Conservation (phyloP, 2,329 filamentous ascomycete species). For the Verticillium tricorpus region DNA sequence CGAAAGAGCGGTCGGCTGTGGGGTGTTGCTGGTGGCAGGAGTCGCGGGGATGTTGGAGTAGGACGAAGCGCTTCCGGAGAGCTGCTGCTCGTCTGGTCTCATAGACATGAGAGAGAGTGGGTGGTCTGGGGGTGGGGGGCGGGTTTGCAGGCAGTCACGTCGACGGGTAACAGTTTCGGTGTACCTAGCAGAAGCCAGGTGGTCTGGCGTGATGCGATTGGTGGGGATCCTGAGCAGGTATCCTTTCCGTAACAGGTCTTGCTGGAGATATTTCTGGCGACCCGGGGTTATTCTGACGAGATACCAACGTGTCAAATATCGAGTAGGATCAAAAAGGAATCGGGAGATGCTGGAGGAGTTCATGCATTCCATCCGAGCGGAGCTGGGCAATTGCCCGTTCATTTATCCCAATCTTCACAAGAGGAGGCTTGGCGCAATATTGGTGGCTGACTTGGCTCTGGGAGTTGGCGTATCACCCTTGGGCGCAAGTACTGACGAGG, state of each 20-base stretch:
- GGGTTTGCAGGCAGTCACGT: neutral
- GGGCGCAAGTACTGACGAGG: neutral
- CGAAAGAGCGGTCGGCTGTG: constrained; percentile 31
- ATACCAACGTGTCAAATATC: neutral
- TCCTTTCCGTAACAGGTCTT: neutral
- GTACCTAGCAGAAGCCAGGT: neutral
- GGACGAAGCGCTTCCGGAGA: constrained; percentile 39
- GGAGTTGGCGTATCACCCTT: neutral
- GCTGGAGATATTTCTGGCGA: neutral
- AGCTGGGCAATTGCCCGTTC: neutral
- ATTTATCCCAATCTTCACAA: constrained; percentile 1
- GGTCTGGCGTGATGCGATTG: neutral
- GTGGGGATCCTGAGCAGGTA: neutral
- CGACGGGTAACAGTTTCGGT: neutral
- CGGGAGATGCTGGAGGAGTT: neutral
- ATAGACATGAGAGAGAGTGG: constrained; percentile 12
- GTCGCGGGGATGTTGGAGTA: constrained; percentile 50
- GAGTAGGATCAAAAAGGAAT: neutral
- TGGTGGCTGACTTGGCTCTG: constrained; percentile 1
- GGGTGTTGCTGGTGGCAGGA: constrained; percentile 40
- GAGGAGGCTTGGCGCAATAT: constrained; percentile 1
- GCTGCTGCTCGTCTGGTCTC: constrained; percentile 18
- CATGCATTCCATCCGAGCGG: neutral
- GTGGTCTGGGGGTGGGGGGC: constrained; percentile 7
- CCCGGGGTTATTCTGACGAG: neutral